These are phyloP conservation scores for Fusarium goolgardi DNA, from an alignment of 2,329 filamentous ascomycete genomes.

Conservation along the genomic window DNA sequence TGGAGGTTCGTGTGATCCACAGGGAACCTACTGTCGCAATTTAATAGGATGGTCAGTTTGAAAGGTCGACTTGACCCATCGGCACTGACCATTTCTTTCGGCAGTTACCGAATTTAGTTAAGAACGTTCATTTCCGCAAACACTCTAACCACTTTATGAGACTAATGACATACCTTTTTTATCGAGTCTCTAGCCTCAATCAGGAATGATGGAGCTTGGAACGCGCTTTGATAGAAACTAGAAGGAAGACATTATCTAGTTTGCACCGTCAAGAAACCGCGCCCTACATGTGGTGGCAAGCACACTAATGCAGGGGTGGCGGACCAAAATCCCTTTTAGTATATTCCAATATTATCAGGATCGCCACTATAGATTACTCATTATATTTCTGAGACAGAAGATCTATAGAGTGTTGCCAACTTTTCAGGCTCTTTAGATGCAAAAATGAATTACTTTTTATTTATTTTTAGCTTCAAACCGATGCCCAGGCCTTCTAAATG, in stretches of 20 bases:
- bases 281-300: background rate
- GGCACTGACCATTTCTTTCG: background rate
- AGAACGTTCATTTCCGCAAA: background rate
- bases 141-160: background rate
- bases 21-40: background rate
- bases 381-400: too few species aligned
- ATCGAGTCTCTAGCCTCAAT: fast-evolving
- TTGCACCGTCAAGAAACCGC: background rate
- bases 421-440: too few species aligned
- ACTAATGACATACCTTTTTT: background rate
- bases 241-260: background rate
- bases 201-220: background rate
- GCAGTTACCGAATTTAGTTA: background rate
- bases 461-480: too few species aligned
- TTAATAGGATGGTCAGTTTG: background rate
- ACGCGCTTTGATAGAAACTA: background rate
- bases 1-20: background rate
- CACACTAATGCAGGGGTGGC: background rate
- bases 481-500: too few species aligned
- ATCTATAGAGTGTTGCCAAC: too few species aligned
- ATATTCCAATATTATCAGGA: too few species aligned
- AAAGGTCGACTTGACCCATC: background rate
- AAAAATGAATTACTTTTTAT: too few species aligned
- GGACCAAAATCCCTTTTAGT: too few species aligned
- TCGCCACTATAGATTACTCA: too few species aligned